Percentiles rank a stretch among this genome's conserved stretches.
Evolutionary conservation across 495 filamentous ascomycete species (phyloP).

Genomic region (Podospora didyma): DNA sequence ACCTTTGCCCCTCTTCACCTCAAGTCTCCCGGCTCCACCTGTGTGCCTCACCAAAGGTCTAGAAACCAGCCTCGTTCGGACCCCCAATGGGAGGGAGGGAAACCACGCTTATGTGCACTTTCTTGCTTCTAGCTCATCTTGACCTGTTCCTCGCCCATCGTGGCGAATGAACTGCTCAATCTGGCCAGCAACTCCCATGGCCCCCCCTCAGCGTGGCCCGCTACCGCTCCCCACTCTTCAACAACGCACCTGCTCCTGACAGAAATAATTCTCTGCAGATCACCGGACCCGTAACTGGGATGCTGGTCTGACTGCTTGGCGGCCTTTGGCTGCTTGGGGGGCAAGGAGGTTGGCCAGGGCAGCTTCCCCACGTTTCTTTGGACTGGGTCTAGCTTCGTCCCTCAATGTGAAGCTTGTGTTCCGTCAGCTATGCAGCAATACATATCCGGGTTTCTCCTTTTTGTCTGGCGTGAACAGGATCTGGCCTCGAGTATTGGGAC

Average conservation of each 20-base stretch:
- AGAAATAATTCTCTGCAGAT: constrained; percentile 16
- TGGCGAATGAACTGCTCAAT: constrained; percentile 4
- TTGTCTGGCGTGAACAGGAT: too few relatives aligned
- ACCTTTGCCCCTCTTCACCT: not conserved
- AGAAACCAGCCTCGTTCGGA: too few relatives aligned
- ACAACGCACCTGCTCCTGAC: not conserved
- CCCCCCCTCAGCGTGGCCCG: constrained; percentile 9
- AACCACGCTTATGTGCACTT: not conserved
- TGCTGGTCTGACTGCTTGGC: not conserved
- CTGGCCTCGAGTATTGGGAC: too few relatives aligned
- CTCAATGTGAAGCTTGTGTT: too few relatives aligned
- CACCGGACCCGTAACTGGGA: constrained; percentile 11
- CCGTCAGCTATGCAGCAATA: too few relatives aligned
- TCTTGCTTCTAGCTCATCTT: constrained; percentile 7
- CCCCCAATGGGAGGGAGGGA: not conserved
- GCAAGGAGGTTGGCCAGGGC: constrained; percentile 7
- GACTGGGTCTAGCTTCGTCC: not conserved
- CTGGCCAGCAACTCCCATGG: constrained; percentile 6
- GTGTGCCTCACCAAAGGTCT: not conserved
- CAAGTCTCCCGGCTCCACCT: not conserved
- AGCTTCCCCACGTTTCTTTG: not conserved
- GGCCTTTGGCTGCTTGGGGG: not conserved
- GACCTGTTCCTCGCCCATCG: constrained; percentile 1
- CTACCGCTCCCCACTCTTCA: constrained; percentile 1
- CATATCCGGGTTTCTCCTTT: too few relatives aligned